These are phyloP conservation scores for Ampelomyces quisqualis DNA, from an alignment of 2,329 filamentous ascomycete genomes.

Conservation along the genomic window DNA sequence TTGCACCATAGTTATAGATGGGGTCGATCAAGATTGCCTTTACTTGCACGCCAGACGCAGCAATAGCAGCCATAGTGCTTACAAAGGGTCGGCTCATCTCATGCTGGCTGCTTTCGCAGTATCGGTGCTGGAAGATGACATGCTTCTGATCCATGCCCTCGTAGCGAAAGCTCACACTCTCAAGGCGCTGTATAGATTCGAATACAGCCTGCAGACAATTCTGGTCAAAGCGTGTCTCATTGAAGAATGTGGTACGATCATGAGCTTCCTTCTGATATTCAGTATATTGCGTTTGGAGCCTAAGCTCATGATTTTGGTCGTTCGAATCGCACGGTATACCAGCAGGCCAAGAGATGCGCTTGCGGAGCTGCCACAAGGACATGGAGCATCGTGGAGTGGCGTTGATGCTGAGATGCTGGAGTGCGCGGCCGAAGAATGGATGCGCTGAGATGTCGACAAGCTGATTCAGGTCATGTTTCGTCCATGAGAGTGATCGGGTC, in stretches of 20 bases:
- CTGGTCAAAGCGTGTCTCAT: constrained; percentile 28
- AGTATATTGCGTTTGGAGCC: constrained; percentile 5
- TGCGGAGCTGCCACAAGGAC: constrained; percentile 22
- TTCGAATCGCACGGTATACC: constrained; percentile 3
- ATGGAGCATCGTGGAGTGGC: constrained; percentile 30
- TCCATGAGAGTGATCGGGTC: constrained; percentile 20
- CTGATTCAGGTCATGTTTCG: constrained; percentile 11
- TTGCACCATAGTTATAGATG: constrained; percentile 12
- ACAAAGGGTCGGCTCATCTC: constrained; percentile 36
- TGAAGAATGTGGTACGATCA: constrained; percentile 21
- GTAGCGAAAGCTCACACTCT: constrained; percentile 12
- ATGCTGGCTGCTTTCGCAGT: constrained; percentile 27
- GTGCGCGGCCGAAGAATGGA: constrained; percentile 13
- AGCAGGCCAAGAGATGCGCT: constrained; percentile 9
- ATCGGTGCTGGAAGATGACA: constrained; percentile 16
- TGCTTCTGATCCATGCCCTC: constrained; percentile 17
- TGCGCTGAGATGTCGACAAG: constrained; percentile 20
- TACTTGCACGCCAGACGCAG: constrained; percentile 12
- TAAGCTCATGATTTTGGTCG: background rate
- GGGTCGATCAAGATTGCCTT: constrained; percentile 8
- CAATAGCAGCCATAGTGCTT: constrained; percentile 23
- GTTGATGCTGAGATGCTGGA: constrained; percentile 28
- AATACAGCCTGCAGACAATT: constrained; percentile 22
- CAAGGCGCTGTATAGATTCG: constrained; percentile 6
- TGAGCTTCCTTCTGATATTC: constrained; percentile 10